phyloP scores from a whole-genome alignment of 2,329 filamentous ascomycete species.

The Fusarium equiseti region DNA sequence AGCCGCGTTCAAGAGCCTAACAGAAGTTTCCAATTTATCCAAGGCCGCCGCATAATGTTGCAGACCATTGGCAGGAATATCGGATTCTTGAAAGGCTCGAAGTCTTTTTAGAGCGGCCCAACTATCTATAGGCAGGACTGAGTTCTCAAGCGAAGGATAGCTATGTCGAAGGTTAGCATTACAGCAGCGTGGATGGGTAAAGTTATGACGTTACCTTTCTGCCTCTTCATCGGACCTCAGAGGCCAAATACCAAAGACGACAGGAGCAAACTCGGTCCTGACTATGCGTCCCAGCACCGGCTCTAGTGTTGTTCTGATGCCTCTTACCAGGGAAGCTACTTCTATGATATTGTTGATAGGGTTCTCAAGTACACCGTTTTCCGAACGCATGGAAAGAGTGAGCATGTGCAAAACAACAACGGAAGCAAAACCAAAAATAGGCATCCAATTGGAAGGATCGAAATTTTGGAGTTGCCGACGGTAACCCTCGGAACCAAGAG shows the following conservation, averaged over 20 bases:
- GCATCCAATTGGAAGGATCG: constrained; percentile 39
- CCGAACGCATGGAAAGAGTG: constrained; percentile 39
- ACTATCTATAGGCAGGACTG: constrained; percentile 40
- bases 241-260: constrained; percentile 41
- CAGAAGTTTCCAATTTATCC: constrained; percentile 28
- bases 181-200: background rate
- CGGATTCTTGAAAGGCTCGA: constrained; percentile 37
- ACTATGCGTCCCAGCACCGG: constrained; percentile 36
- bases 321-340: constrained; percentile 38
- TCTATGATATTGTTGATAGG: constrained; percentile 42
- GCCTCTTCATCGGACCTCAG: constrained; percentile 18
- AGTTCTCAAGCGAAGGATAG: constrained; percentile 33
- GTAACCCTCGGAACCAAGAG: constrained; percentile 48
- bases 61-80: constrained; percentile 36
- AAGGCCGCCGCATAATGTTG: constrained; percentile 41
- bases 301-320: constrained; percentile 38
- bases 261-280: constrained; percentile 43
- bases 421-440: constrained; percentile 59
- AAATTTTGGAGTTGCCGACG: constrained; percentile 39
- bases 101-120: constrained; percentile 39
- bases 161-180: constrained; percentile 18
- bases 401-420: constrained; percentile 51
- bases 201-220: constrained; percentile 8
- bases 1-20: constrained; percentile 38
- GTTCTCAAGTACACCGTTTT: constrained; percentile 28